phyloP scores from a whole-genome alignment of 257 asterid species.

The Solanum dulcamara region DNA sequence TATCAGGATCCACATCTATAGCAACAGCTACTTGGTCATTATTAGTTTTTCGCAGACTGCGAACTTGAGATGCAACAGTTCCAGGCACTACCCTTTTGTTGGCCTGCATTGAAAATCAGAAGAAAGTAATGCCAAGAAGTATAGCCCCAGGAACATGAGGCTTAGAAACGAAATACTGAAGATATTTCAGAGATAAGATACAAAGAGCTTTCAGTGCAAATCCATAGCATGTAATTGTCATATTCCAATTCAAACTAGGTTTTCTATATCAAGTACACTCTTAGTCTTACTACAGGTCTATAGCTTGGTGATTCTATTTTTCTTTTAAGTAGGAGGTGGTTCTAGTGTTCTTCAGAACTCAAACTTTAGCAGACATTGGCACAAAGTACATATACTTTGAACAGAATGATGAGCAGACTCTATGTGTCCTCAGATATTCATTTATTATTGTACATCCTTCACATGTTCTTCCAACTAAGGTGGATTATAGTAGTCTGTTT shows the following conservation, averaged over 20 bases:
- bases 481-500: background rate
- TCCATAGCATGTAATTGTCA: background rate
- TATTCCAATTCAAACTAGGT: background rate
- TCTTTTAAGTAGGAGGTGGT: background rate
- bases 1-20: conserved; percentile 58
- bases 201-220: background rate
- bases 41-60: conserved; percentile 80
- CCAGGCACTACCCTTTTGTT: conserved; percentile 64
- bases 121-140: conserved; percentile 4
- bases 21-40: conserved; percentile 89
- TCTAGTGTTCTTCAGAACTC: background rate
- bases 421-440: background rate
- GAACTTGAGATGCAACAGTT: conserved; percentile 64
- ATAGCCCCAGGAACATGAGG: background rate
- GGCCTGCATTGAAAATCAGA: conserved; percentile 35
- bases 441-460: background rate
- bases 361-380: background rate
- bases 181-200: background rate
- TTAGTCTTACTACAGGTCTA: background rate
- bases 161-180: background rate
- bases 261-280: background rate
- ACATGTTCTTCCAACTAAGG: background rate
- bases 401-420: background rate
- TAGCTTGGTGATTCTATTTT: background rate
- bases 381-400: background rate